Percentiles rank a stretch among this genome's conserved stretches.
phyloP scores from a whole-genome alignment of 2,329 filamentous ascomycete genomes.

The Hypoxylon sp. region DNA sequence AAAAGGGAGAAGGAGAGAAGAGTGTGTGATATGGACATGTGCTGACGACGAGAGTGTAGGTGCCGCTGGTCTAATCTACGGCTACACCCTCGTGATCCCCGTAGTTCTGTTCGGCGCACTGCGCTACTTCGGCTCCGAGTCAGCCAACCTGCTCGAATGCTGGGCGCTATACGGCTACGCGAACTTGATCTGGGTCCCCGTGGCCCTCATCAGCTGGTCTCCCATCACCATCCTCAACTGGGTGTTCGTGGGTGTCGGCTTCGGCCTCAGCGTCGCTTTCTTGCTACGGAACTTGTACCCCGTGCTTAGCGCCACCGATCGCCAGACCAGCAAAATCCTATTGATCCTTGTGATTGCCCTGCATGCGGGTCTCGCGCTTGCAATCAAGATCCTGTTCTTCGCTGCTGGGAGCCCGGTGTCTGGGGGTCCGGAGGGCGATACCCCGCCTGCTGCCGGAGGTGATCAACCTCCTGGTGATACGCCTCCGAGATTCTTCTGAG shows the following conservation, averaged over 20 bases:
- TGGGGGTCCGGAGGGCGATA: slow-evolving; percentile 37
- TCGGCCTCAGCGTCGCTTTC: slow-evolving; percentile 86
- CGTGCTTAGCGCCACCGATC: slow-evolving; percentile 91
- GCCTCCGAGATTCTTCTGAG: slow-evolving; percentile 36
- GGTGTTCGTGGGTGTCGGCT: slow-evolving; percentile 90
- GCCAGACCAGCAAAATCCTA: slow-evolving; percentile 89
- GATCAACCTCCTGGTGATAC: slow-evolving; percentile 35
- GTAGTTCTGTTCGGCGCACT: slow-evolving; percentile 88
- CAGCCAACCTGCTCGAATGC: slow-evolving; percentile 93
- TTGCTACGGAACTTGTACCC: slow-evolving; percentile 90
- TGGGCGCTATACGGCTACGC: slow-evolving; percentile 96
- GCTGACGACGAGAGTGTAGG: slow-evolving; percentile 61
- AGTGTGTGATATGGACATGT: background rate
- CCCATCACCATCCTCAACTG: slow-evolving; percentile 90
- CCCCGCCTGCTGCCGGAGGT: slow-evolving; percentile 35
- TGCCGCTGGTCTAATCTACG: slow-evolving; percentile 93
- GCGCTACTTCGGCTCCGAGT: slow-evolving; percentile 95
- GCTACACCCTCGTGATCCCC: slow-evolving; percentile 91
- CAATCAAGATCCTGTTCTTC: slow-evolving; percentile 98
- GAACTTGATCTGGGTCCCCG: slow-evolving; percentile 97
- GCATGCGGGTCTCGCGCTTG: slow-evolving; percentile 90
- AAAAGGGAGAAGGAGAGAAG: background rate
- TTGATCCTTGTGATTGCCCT: slow-evolving; percentile 86
- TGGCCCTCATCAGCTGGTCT: slow-evolving; percentile 92
- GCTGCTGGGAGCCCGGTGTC: slow-evolving; percentile 78